Conservation (phyloP, 345 rosid species). For the Combretum micranthum region DNA sequence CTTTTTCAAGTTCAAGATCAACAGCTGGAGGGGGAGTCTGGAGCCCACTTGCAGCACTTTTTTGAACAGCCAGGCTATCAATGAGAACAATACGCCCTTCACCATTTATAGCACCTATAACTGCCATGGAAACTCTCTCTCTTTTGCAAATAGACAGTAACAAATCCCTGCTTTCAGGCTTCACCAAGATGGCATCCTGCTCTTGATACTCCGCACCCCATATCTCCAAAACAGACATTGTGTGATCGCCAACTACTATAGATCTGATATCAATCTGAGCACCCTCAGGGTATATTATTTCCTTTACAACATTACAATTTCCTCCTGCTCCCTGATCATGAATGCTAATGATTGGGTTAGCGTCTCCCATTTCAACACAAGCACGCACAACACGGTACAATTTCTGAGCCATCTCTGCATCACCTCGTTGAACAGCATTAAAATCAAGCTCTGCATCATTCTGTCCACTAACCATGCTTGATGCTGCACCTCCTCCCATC, state of each 20-base stretch:
- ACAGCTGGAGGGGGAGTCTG: constrained; percentile 84
- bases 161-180: constrained; percentile 61
- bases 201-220: constrained; percentile 99
- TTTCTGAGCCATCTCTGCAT: constrained; percentile 98
- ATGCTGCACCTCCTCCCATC: constrained; percentile 99
- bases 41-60: constrained; percentile 44
- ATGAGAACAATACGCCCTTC: constrained; percentile 67
- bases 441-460: constrained; percentile 94
- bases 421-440: constrained; percentile 96
- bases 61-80: constrained; percentile 54
- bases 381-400: constrained; percentile 84
- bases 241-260: constrained; percentile 84
- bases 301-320: constrained; percentile 95
- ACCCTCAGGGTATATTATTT: constrained; percentile 86
- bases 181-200: constrained; percentile 94
- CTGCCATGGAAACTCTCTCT: constrained; percentile 91
- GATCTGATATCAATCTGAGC: constrained; percentile 80
- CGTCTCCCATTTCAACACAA: constrained; percentile 87
- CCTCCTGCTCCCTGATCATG: constrained; percentile 99
- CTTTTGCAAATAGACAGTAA: constrained; percentile 76
- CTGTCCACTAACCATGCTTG: constrained; percentile 98
- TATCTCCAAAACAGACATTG: constrained; percentile 91
- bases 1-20: constrained; percentile 87
- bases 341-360: constrained; percentile 87
- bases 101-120: constrained; percentile 76